Percentiles rank a stretch among this genome's conserved stretches.
Conservation (phyloP, 2,329 filamentous ascomycete species). For the Alternaria brassicae region DNA sequence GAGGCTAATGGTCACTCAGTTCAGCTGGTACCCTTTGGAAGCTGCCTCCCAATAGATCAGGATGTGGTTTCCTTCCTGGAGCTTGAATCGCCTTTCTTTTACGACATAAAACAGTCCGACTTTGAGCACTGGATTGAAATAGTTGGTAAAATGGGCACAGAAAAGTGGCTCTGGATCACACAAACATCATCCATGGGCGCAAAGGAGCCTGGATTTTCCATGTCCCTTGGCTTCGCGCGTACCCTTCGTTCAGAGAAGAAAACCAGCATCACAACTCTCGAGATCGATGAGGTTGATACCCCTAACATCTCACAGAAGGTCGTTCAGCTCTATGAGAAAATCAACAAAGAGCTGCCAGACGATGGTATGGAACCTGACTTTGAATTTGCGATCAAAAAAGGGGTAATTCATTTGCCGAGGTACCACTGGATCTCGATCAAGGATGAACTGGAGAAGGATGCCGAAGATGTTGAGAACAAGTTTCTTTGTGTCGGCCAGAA, state of each 20-base stretch:
- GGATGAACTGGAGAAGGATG: neutral
- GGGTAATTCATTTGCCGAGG: neutral
- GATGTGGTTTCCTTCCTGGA: neutral
- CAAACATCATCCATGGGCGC: slow-evolving; percentile 22
- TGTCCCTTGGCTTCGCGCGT: slow-evolving; percentile 34
- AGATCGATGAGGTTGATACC: neutral
- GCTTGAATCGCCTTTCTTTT: neutral
- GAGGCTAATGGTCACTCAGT: neutral
- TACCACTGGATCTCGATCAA: neutral
- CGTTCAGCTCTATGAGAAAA: neutral
- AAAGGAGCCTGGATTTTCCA: slow-evolving; percentile 30
- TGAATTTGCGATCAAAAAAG: neutral
- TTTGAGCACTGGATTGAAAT: neutral
- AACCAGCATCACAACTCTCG: neutral
- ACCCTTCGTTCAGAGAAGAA: slow-evolving; percentile 31
- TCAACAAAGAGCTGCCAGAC: neutral
- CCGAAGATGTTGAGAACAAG: too few species aligned
- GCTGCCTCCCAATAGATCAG: neutral
- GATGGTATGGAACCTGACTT: neutral
- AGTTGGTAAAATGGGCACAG: neutral
- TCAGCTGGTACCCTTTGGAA: neutral
- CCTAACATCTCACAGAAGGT: neutral
- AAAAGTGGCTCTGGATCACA: slow-evolving; percentile 37
- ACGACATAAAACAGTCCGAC: neutral
- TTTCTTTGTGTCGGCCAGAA: too few species aligned